Conservation (phyloP, 495 filamentous ascomycete genomes). For the Podospora bellae-mahoneyi region DNA sequence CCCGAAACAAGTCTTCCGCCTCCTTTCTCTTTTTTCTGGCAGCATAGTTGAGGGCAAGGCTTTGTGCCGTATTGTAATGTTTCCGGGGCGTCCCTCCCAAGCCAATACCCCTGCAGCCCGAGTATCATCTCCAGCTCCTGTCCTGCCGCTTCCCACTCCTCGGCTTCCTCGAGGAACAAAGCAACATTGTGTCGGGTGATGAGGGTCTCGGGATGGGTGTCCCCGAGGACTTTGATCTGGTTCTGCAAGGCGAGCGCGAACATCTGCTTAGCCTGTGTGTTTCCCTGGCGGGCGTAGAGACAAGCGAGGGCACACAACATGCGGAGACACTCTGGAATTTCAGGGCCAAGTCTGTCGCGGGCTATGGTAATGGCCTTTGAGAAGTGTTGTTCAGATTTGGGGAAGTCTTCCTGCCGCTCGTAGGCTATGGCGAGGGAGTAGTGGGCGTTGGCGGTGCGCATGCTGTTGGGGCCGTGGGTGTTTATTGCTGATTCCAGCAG, state of each 20-base stretch:
- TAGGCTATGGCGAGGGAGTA: not conserved
- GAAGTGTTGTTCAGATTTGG: not conserved
- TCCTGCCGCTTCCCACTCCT: not conserved
- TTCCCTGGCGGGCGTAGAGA: not conserved
- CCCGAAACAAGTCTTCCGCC: not conserved
- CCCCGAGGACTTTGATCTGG: not conserved
- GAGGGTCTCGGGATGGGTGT: not conserved
- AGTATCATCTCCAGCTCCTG: not conserved
- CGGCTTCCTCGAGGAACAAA: not conserved
- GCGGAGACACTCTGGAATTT: not conserved
- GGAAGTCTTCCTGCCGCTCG: not conserved
- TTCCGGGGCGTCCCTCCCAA: not conserved
- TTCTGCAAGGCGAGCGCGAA: not conserved
- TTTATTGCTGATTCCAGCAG: not conserved
- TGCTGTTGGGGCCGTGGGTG: not conserved
- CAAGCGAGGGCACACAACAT: not conserved
- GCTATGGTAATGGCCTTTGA: not conserved
- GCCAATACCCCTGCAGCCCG: not conserved
- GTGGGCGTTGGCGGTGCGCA: not conserved
- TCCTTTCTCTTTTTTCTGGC: not conserved
- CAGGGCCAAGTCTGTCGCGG: not conserved
- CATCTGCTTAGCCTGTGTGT: not conserved
- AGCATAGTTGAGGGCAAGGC: not conserved
- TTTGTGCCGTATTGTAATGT: not conserved
- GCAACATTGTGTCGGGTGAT: not conserved